Percentiles rank a stretch among this genome's conserved stretches.
These are phyloP conservation scores for Aspergillus ellipticus DNA, from an alignment of 495 filamentous ascomycete genomes.

Conservation along the genomic window DNA sequence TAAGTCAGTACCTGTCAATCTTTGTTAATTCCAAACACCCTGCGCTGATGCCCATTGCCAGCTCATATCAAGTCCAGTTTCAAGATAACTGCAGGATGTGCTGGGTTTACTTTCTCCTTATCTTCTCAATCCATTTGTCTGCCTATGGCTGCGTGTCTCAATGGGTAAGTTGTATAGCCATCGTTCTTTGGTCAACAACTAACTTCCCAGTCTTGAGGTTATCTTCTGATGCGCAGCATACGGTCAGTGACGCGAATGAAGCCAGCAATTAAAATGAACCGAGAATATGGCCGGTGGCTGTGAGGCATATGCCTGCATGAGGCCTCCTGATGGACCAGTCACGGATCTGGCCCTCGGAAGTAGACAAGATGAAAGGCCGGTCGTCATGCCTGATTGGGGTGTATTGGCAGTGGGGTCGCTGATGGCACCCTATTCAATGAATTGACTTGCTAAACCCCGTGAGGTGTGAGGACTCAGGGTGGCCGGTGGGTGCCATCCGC, in stretches of 20 bases:
- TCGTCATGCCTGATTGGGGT: slow-evolving; percentile 2
- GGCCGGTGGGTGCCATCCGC: background rate
- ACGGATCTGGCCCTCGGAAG: background rate
- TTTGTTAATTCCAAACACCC: background rate
- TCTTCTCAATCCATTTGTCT: background rate
- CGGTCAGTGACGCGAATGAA: background rate
- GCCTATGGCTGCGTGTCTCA: background rate
- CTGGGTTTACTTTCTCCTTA: background rate
- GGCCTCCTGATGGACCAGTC: background rate
- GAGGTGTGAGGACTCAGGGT: slow-evolving; percentile 1
- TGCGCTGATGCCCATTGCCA: background rate
- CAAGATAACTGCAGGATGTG: background rate
- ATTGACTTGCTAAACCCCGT: slow-evolving; percentile 3
- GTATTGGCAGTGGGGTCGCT: background rate
- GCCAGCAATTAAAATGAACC: background rate
- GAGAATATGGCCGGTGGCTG: background rate
- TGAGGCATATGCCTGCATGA: background rate
- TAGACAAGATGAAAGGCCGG: background rate
- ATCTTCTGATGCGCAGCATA: background rate
- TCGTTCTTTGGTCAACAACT: background rate
- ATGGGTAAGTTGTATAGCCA: background rate
- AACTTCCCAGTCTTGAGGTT: background rate
- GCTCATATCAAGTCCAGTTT: background rate
- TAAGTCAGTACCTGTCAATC: background rate
- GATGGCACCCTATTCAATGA: slow-evolving; percentile 4